Evolutionary conservation across 306 rosid species (phyloP), one percentile per base, ranked within the genome.

Genomic region (Senna tora): DNA sequence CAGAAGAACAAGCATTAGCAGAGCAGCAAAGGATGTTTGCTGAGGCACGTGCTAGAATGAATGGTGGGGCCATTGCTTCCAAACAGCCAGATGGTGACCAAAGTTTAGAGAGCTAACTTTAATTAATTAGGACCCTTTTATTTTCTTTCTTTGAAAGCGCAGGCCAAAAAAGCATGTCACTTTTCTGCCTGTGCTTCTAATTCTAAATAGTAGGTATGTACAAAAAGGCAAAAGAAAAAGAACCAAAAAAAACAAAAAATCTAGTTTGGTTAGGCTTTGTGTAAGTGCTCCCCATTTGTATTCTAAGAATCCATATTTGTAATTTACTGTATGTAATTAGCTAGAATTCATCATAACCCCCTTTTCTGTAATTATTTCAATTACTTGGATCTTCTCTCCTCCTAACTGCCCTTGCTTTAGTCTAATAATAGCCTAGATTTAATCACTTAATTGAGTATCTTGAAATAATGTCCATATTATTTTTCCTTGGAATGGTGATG

Each of bases 11-110:
- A 87, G 98, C 97, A 45, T 76, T 94, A 86, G 97, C 94, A 5
- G 98, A 92, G 85, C 96, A 92, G 80, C 98, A 92, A 83, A 84
- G 98, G 80, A 92, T 92, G 98, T 92, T 92, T 77, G 98, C 98
- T 0, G 98, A 92, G 87, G 98, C 98, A 10, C 94, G 96, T 2
- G 98, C 98, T 6, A 85, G 98, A 82, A 92, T 92, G 98, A 92
- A 92, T 19, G 96, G 98, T 2, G 90, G 85, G 33, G 72, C 87
- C 46, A 62, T 85, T 61, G 76, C 84, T 16, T 73, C 91, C 4
- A 90, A 88, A 85, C 96, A 88, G 81, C 87, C 91, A 39, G 96
- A 92, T 65, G 79, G 88, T 34, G 92, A 91, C 83, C 96, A 90
- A 79, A 90, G 79, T 84, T 86, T 88, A 87, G 90, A 86, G 80